Evolutionary conservation across 2,329 filamentous ascomycete genomes (phyloP).

Genomic region (Orbilia javanica): DNA sequence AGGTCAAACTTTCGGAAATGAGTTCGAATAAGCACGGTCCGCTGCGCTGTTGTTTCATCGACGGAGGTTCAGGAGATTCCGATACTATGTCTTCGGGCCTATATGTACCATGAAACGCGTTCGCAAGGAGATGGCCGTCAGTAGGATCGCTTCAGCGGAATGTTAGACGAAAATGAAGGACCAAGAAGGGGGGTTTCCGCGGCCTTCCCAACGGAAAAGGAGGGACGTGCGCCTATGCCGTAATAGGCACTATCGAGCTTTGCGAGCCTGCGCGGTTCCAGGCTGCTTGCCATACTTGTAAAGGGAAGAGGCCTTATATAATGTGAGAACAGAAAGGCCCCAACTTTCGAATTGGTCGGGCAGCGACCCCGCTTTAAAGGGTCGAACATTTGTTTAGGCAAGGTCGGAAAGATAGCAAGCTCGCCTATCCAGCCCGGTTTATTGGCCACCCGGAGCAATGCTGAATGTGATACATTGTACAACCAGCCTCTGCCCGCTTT

Average conservation of each 20-base stretch:
- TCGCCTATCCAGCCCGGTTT: slow-evolving; percentile 52
- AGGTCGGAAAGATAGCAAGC: slow-evolving; percentile 44
- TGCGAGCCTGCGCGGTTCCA: slow-evolving; percentile 52
- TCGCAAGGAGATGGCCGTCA: slow-evolving; percentile 7
- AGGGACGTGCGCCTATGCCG: slow-evolving; percentile 47
- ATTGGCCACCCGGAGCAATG: slow-evolving; percentile 57
- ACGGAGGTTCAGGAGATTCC: slow-evolving; percentile 14
- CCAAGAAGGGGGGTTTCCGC: neutral
- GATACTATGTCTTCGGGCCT: neutral
- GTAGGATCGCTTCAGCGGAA: slow-evolving; percentile 19
- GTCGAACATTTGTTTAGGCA: slow-evolving; percentile 48
- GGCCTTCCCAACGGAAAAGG: neutral
- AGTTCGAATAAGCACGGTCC: slow-evolving; percentile 22
- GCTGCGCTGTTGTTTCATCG: neutral
- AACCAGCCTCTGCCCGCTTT: slow-evolving; percentile 52
- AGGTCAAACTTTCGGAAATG: slow-evolving; percentile 18
- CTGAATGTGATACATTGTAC: slow-evolving; percentile 58
- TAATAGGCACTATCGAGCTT: slow-evolving; percentile 55
- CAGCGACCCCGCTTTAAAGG: slow-evolving; percentile 52
- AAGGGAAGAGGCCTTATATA: slow-evolving; percentile 47
- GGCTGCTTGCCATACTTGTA: slow-evolving; percentile 52
- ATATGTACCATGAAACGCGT: slow-evolving; percentile 8
- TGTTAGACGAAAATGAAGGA: slow-evolving; percentile 5
- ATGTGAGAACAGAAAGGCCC: slow-evolving; percentile 37
- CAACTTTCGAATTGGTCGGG: slow-evolving; percentile 53